phyloP scores from a whole-genome alignment of 805 yeast species.

The Candida ortonii region DNA sequence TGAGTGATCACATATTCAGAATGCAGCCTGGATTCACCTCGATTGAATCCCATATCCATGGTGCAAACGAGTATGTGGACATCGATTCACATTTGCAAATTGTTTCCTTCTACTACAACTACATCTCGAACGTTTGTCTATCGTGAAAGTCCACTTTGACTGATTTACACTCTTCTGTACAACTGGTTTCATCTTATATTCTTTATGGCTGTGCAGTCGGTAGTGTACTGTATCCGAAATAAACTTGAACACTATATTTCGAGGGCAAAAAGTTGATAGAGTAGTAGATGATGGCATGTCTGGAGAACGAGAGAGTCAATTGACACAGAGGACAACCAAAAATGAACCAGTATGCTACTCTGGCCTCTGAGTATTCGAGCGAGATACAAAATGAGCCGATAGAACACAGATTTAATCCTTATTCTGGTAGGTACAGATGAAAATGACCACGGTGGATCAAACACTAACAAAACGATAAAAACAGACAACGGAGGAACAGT shows the following conservation, averaged over 20 bases:
- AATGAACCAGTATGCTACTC: conserved; percentile 35
- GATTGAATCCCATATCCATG: conserved; percentile 45
- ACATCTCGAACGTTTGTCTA: conserved; percentile 26
- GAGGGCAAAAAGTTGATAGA: conserved; percentile 19
- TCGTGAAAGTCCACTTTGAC: no score
- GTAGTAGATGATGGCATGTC: no score
- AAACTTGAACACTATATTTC: no score
- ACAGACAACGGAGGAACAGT: conserved; percentile 94
- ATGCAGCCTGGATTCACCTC: conserved; percentile 47
- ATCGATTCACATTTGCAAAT: conserved; percentile 59
- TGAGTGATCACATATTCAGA: conserved; percentile 60
- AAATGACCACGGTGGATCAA: background rate
- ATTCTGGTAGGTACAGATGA: conserved; percentile 42
- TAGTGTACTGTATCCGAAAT: conserved; percentile 1
- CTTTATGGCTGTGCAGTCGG: no score
- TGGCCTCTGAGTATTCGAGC: conserved; percentile 65
- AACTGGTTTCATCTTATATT: no score
- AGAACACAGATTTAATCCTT: conserved; percentile 91
- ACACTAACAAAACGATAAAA: background rate
- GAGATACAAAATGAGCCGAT: conserved; percentile 61
- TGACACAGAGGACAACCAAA: conserved; percentile 2
- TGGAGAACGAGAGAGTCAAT: no score
- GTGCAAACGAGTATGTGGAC: conserved; percentile 59
- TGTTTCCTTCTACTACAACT: conserved; percentile 54
- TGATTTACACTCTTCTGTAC: no score